Evolutionary conservation across 2,329 filamentous ascomycete genomes (phyloP), one percentile per base, ranked within the genome.

Genomic region (Colletotrichum costaricense): DNA sequence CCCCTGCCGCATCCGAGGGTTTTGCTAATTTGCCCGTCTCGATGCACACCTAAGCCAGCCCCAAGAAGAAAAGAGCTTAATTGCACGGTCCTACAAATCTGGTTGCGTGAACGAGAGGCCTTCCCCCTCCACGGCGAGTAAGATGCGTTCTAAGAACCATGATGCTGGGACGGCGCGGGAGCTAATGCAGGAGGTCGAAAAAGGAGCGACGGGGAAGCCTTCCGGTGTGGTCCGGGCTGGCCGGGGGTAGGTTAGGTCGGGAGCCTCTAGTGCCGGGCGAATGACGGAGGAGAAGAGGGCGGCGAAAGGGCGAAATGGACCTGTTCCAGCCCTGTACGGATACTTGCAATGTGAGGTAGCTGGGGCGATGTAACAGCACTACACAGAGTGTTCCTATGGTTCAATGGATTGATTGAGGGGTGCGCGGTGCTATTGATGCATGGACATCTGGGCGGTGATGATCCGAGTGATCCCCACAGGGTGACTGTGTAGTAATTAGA

Each of bases 121-220:
- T 49, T n/a, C 24, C 24, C 49, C 11, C 22, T 56, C 57, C 35
- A 49, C 28, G 19, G 35, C 24, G 54, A 58, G 33, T 57, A 33
- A 55, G 42, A 55, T 12, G 30, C 46, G 42, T 28, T 11, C n/a
- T 7, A 38, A 24, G 33, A 63, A 65, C 59, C 70, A 70, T 62
- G 55, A 73, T 52, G 67, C 67, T 60, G 56, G 56, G 60, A 65
- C 55, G 67, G 55, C 55, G 70, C 70, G 67, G 67, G 54, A 70
- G 56, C 70, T 73, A 73, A 70, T 57, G 70, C 67, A 70, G 26
- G 62, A 66, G 56, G 26, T 62, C 70, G 56, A 24, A 70, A 73
- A 35, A 38, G 67, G 38, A 42, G 26, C 35, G 22, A 35, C 67
- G 60, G 46, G 60, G 56, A 52, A 62, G 28, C 2, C 26, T 42